Percentiles rank a stretch among this genome's conserved stretches.
These are phyloP conservation scores for Plantago elongata DNA, from an alignment of 257 asterid genomes.

Conservation along the genomic window DNA sequence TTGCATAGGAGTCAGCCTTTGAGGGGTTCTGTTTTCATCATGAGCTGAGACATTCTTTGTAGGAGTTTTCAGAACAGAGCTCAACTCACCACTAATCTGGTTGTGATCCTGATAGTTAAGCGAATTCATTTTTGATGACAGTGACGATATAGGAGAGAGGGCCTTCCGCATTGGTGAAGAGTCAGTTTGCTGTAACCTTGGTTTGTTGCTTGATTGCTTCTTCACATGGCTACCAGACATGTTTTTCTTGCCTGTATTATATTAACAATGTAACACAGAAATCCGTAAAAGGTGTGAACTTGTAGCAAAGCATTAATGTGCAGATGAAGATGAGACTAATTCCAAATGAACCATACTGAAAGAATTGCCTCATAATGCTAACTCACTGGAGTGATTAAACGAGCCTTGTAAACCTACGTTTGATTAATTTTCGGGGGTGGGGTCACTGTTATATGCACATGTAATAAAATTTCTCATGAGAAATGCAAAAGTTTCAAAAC, in stretches of 20 bases:
- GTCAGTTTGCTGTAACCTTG: conserved; percentile 22
- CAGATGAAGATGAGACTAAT: too few species aligned
- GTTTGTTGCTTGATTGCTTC: conserved; percentile 26
- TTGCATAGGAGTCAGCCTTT: conserved; percentile 40
- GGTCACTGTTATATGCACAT: not conserved
- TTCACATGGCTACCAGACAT: conserved; percentile 22
- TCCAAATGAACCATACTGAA: too few species aligned
- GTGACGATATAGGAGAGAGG: conserved; percentile 63
- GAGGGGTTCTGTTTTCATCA: conserved; percentile 48
- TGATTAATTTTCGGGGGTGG: not conserved
- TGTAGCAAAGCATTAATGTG: too few species aligned
- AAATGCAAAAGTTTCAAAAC: conserved; percentile 1
- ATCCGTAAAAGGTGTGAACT: too few species aligned
- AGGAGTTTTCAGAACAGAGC: conserved; percentile 23
- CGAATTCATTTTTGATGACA: conserved; percentile 40
- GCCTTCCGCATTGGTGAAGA: conserved; percentile 43
- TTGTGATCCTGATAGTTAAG: conserved; percentile 34
- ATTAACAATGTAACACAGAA: not conserved
- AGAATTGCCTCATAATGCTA: too few species aligned
- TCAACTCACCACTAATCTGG: conserved; percentile 20
- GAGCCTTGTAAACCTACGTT: too few species aligned
- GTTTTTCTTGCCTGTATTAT: conserved; percentile 45
- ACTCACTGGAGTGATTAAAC: too few species aligned
- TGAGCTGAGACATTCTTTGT: conserved; percentile 11
- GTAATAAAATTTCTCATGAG: not conserved